phyloP scores from a whole-genome alignment of 257 asterid species.

The Ligustrum vulgare region DNA sequence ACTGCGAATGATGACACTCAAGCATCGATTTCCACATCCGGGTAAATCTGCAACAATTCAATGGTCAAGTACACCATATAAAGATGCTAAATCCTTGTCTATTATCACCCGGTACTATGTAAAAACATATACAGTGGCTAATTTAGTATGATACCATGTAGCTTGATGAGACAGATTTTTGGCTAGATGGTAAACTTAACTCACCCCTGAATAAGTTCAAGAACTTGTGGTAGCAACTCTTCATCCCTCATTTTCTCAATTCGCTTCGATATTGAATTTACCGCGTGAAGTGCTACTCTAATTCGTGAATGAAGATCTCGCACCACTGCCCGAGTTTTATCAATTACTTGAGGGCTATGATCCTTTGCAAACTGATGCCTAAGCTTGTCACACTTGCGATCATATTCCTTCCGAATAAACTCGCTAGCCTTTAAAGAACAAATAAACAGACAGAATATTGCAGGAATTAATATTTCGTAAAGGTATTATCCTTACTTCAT shows the following conservation, averaged over 20 bases:
- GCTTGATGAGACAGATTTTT: not conserved
- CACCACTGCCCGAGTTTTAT: slow-evolving; percentile 82
- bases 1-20: slow-evolving; percentile 94
- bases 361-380: slow-evolving; percentile 95
- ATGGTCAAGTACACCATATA: not conserved
- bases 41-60: slow-evolving; percentile 50
- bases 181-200: slow-evolving; percentile 8
- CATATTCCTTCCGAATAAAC: slow-evolving; percentile 71
- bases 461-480: not conserved
- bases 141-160: not conserved
- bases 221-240: slow-evolving; percentile 87
- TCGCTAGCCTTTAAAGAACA: slow-evolving; percentile 67
- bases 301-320: slow-evolving; percentile 91
- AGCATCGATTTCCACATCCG: slow-evolving; percentile 98
- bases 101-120: not conserved
- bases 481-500: slow-evolving; percentile 80
- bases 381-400: slow-evolving; percentile 71
- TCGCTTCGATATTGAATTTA: slow-evolving; percentile 83
- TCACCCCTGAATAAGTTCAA: slow-evolving; percentile 92
- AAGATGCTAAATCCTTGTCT: not conserved
- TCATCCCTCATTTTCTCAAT: slow-evolving; percentile 95
- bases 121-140: not conserved
- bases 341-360: slow-evolving; percentile 72
- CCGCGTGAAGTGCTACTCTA: slow-evolving; percentile 83
- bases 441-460: not conserved